Conservation (phyloP, 306 rosid species). For the Luffa acutangula region DNA sequence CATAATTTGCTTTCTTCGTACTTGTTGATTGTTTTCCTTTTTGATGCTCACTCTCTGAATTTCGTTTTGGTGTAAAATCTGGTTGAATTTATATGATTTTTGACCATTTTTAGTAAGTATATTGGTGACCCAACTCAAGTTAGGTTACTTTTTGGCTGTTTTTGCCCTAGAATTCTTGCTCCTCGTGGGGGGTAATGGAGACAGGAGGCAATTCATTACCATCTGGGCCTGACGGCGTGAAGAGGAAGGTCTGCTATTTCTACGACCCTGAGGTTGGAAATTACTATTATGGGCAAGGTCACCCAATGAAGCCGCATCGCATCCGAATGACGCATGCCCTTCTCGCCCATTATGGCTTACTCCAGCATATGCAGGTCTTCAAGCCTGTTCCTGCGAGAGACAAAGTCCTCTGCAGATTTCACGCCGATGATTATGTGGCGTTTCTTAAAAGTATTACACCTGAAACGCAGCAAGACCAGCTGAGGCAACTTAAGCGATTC, state of each 20-base stretch:
- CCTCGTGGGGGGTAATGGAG: constrained; percentile 35
- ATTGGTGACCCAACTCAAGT: not conserved
- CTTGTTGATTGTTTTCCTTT: not conserved
- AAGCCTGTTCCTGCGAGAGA: constrained; percentile 89
- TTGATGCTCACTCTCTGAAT: not conserved
- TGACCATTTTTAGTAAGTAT: not conserved
- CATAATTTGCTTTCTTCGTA: not conserved
- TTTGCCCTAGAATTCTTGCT: constrained; percentile 1
- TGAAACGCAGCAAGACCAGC: constrained; percentile 82
- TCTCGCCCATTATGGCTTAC: constrained; percentile 78
- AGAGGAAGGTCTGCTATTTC: constrained; percentile 73
- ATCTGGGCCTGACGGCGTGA: constrained; percentile 70
- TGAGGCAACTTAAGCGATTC: constrained; percentile 79
- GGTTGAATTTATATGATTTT: not conserved
- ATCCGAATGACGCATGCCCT: constrained; percentile 86
- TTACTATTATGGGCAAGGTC: constrained; percentile 88
- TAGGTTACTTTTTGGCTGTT: not conserved
- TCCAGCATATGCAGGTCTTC: constrained; percentile 77
- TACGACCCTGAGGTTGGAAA: constrained; percentile 87
- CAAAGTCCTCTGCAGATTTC: constrained; percentile 75
- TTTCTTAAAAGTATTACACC: constrained; percentile 74
- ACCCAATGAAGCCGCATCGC: constrained; percentile 94
- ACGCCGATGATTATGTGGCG: constrained; percentile 76
- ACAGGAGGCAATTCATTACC: constrained; percentile 63
- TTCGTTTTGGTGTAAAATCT: not conserved